Conservation (phyloP, 2,329 filamentous ascomycete species). For the Aspergillus candidus region DNA sequence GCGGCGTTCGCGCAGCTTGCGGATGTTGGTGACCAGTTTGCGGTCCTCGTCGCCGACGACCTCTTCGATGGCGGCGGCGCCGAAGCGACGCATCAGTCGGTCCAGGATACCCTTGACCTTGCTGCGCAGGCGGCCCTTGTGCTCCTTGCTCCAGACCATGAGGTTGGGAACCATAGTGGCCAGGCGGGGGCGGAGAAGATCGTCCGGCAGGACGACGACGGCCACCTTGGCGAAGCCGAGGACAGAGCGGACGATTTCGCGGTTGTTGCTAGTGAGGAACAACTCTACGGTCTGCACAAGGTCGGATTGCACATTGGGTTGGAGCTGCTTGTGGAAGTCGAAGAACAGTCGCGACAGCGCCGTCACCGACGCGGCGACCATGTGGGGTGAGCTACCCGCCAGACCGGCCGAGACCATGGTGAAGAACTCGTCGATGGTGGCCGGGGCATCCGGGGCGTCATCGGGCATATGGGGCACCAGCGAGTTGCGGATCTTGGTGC, state of each 20-base stretch:
- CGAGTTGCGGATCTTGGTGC: conserved; percentile 75
- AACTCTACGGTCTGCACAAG: conserved; percentile 92
- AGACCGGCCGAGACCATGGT: conserved; percentile 97
- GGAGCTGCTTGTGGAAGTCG: conserved; percentile 71
- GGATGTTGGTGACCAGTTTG: conserved; percentile 89
- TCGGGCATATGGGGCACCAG: conserved; percentile 82
- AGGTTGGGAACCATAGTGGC: conserved; percentile 76
- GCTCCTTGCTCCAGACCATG: conserved; percentile 94
- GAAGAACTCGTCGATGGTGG: conserved; percentile 89
- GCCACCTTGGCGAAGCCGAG: conserved; percentile 96
- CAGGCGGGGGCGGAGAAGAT: conserved; percentile 72
- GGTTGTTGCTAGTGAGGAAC: conserved; percentile 92
- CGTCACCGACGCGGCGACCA: conserved; percentile 96
- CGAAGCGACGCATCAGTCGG: conserved; percentile 86
- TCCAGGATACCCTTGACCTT: conserved; percentile 99
- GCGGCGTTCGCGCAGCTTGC: conserved; percentile 84
- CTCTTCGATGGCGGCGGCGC: conserved; percentile 70
- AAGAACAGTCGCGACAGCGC: conserved; percentile 89
- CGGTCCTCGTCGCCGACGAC: conserved; percentile 78
- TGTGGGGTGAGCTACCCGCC: conserved; percentile 86
- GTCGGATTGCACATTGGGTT: conserved; percentile 65
- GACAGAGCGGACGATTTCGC: conserved; percentile 91
- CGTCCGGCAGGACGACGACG: conserved; percentile 74
- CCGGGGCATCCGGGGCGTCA: conserved; percentile 68
- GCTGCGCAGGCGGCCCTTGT: conserved; percentile 92